Conservation (phyloP, 306 rosid genomes). For the Cucurbita argyrosperma region DNA sequence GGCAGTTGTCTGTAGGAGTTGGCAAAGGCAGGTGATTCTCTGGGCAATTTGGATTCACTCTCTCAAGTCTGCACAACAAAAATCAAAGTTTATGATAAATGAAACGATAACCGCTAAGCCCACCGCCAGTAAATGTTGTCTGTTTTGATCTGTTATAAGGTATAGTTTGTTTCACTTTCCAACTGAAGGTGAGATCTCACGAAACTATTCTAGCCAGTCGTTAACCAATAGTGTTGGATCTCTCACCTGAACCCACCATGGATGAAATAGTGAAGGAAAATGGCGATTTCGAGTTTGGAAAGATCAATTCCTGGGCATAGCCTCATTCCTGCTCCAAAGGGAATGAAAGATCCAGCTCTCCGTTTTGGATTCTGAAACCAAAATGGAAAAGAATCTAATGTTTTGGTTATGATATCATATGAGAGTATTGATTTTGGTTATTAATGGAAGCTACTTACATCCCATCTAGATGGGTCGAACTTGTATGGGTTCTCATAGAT, state of each 20-base stretch:
- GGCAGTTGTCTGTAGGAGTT: slow-evolving; percentile 42
- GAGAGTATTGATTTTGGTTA: no score
- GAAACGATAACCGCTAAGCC: no score
- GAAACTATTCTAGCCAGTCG: no score
- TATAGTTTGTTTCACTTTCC: no score
- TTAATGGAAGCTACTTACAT: slow-evolving; percentile 9
- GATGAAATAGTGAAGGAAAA: slow-evolving; percentile 54
- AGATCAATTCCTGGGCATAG: slow-evolving; percentile 47
- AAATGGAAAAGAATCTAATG: not conserved
- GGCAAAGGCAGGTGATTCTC: slow-evolving; percentile 31
- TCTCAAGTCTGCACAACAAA: slow-evolving; percentile 31
- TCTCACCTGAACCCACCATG: slow-evolving; percentile 31
- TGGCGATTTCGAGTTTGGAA: slow-evolving; percentile 39
- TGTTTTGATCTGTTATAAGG: no score
- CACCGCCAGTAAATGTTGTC: no score
- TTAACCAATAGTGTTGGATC: not conserved
- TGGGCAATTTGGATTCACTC: slow-evolving; percentile 28
- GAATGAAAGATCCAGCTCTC: slow-evolving; percentile 43
- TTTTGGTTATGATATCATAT: no score
- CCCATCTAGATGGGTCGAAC: slow-evolving; percentile 58
- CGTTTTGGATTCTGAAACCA: slow-evolving; percentile 25
- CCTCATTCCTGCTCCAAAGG: slow-evolving; percentile 51
- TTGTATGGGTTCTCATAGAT: slow-evolving; percentile 31
- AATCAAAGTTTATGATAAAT: no score
- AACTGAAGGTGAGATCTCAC: no score